Evolutionary conservation across 495 filamentous ascomycete species (phyloP).

Genomic region (Bacidia rubella): DNA sequence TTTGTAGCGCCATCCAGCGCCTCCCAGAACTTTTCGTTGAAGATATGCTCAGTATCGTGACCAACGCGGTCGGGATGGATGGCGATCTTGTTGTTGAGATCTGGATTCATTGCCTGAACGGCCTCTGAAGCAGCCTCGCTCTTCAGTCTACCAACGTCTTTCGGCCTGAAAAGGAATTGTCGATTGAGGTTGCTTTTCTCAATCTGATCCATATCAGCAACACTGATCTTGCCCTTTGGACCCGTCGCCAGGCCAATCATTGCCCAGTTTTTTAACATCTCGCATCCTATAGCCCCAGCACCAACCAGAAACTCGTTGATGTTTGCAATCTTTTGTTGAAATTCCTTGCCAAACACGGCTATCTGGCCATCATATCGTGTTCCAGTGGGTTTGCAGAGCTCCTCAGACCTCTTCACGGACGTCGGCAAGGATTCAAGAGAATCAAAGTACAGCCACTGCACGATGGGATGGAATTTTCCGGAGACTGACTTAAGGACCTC

Average conservation of each 20-base stretch:
- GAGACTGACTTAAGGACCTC: conserved; percentile 96
- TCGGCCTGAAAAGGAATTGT: conserved; percentile 89
- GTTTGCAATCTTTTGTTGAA: conserved; percentile 84
- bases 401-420: conserved; percentile 60
- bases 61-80: conserved; percentile 82
- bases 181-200: conserved; percentile 98
- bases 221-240: conserved; percentile 71
- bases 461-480: conserved; percentile 87
- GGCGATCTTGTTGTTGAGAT: conserved; percentile 71
- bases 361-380: conserved; percentile 94
- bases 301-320: conserved; percentile 88
- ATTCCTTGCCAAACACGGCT: conserved; percentile 87
- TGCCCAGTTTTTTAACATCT: conserved; percentile 99
- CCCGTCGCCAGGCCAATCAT: conserved; percentile 93
- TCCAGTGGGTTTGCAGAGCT: conserved; percentile 68
- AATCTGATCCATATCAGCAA: conserved; percentile 97
- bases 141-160: conserved; percentile 94
- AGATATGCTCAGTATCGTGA: conserved; percentile 83
- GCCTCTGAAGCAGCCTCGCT: conserved; percentile 86
- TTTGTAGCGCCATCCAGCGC: conserved; percentile 88
- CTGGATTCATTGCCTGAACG: conserved; percentile 88
- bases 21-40: conserved; percentile 91
- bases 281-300: conserved; percentile 94
- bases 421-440: conserved; percentile 85
- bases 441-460: conserved; percentile 95